These are phyloP conservation scores for Cladosporium sp. DNA, from an alignment of 2,329 filamentous ascomycete species.

Conservation along the genomic window DNA sequence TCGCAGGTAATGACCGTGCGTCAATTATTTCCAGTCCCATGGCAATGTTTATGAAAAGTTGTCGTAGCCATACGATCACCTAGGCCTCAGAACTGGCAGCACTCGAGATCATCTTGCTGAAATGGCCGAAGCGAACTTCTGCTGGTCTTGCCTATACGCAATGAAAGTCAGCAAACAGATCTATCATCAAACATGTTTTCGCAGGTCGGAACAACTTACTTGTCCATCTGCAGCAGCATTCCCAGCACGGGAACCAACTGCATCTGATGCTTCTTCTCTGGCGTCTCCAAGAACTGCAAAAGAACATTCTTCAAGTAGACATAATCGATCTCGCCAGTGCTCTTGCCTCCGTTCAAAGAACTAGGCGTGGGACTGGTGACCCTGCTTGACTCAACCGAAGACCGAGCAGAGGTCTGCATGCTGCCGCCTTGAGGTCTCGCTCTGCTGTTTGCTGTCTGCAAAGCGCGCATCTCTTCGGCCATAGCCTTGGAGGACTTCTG, in stretches of 20 bases:
- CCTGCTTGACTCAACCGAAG: constrained; percentile 58
- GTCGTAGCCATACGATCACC: neutral
- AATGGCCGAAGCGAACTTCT: constrained; percentile 82
- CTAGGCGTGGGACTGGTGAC: constrained; percentile 48
- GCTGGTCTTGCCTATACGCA: constrained; percentile 65
- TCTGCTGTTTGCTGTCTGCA: constrained; percentile 42
- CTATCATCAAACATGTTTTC: neutral
- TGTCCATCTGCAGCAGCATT: constrained; percentile 74
- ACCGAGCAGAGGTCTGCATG: constrained; percentile 53
- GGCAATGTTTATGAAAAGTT: neutral
- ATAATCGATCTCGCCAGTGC: constrained; percentile 50
- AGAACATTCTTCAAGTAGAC: constrained; percentile 79
- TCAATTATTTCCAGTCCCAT: neutral
- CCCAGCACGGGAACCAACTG: constrained; percentile 77
- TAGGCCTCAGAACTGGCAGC: neutral
- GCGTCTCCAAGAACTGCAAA: constrained; percentile 78
- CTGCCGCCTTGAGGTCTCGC: constrained; percentile 40
- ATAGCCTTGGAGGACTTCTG: constrained; percentile 65
- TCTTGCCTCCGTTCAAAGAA: constrained; percentile 26
- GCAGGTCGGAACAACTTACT: constrained; percentile 51
- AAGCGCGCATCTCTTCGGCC: constrained; percentile 57
- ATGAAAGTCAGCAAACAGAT: constrained; percentile 27
- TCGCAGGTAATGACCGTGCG: neutral
- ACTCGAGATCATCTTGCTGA: constrained; percentile 45
- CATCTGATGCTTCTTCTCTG: constrained; percentile 71